Base-by-base conservation (phyloP, 2,329 filamentous ascomycete genomes). In the Fusarium tupiense region DNA sequence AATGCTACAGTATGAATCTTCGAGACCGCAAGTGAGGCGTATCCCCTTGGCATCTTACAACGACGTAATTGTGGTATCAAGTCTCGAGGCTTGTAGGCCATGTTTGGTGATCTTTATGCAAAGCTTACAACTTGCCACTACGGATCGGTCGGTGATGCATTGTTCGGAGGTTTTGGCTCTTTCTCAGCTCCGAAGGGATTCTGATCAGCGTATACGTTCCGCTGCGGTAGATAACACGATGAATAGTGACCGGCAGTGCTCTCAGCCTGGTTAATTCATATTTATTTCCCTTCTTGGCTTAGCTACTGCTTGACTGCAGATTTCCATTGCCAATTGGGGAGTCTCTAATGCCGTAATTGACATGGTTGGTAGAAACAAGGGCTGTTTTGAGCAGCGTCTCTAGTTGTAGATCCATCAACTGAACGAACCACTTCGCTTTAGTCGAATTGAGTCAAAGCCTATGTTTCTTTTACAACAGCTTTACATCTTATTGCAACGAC, bases 31-130 rank as follows among this genome's bases (percentile, higher is more conserved):
- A 54, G 19, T 31, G 54, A 62, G 50, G 56, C 47, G 29, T 68
- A 12, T 35, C 6, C 26, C 4, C 59, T 60, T 70, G 67, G 52
- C 52, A n/a, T 31, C 52, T 53, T 40, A 47, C 52, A 64, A 68
- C 66, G 60, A 70, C 66, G 67, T 70, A 70, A 70, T 70, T 43
- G 17, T 63, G 17, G 58, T 65, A 29, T 41, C 58, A 54, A 54
- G n/a, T 14, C 19, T 17, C 19, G 17, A 37, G 49, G 47, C 24
- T 31, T 35, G 16, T 44, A 44, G 53, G 6, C 38, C n/a, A 49
- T 46, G 35, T 24, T 46, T 46, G 50, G 33, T 31, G 52, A 29
- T 59, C 31, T 19, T 37, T 10, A 24, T 44, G 31, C 19, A 52
- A 33, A 37, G 40, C 44, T 69, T 69, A 37, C 59, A 38, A 11